These are phyloP conservation scores for Sclerotinia glacialis DNA, from an alignment of 2,329 filamentous ascomycete genomes.

Conservation along the genomic window DNA sequence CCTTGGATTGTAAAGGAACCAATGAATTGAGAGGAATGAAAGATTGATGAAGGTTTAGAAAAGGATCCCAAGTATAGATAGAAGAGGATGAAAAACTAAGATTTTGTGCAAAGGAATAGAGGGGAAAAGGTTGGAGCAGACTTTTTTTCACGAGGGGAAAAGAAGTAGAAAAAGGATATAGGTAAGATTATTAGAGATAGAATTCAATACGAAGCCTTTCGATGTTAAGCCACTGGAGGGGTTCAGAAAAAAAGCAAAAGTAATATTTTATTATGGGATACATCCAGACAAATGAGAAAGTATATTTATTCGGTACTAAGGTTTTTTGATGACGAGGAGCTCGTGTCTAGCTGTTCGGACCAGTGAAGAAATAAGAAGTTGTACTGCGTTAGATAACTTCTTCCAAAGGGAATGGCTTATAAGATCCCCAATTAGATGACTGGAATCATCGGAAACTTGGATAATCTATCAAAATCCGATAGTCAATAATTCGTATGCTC, in stretches of 20 bases:
- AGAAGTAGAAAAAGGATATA: too few relatives aligned
- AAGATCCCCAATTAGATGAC: neutral
- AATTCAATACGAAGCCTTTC: slow-evolving; percentile 4
- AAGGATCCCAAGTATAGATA: neutral
- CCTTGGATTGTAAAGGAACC: neutral
- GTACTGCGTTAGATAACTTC: neutral
- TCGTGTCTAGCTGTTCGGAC: neutral
- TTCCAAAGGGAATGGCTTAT: neutral
- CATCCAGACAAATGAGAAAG: neutral
- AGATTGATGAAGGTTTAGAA: neutral
- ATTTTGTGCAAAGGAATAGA: neutral
- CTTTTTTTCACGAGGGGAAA: neutral
- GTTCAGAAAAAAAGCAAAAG: too few relatives aligned
- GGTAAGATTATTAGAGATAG: neutral
- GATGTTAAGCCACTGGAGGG: slow-evolving; percentile 10
- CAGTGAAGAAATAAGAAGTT: neutral
- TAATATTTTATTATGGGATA: too few relatives aligned
- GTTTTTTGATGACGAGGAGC: slow-evolving; percentile 8
- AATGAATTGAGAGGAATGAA: neutral
- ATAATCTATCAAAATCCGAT: neutral
- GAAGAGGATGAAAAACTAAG: neutral
- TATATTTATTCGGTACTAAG: slow-evolving; percentile 7
- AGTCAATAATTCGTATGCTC: slow-evolving; percentile 8
- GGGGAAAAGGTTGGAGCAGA: neutral
- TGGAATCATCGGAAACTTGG: neutral